Conservation (phyloP, 306 rosid genomes). For the Arachis stenosperma region DNA sequence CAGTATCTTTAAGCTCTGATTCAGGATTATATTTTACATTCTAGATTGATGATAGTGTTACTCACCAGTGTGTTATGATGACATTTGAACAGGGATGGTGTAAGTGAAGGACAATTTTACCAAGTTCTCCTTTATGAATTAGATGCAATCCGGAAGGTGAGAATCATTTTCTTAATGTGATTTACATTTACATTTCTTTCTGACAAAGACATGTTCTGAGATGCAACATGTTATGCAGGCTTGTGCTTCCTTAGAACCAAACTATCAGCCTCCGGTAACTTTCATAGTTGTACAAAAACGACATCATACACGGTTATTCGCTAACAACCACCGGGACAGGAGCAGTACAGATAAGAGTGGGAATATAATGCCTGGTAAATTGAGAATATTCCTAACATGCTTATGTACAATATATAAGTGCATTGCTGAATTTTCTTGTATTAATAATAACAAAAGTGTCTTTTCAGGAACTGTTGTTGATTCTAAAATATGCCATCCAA, state of each 20-base stretch:
- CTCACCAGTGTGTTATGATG: not conserved
- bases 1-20: constrained; percentile 24
- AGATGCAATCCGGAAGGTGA: constrained; percentile 92
- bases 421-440: constrained; percentile 22
- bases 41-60: constrained; percentile 10
- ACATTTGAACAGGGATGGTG: constrained; percentile 80
- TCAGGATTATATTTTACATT: not conserved
- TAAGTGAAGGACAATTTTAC: constrained; percentile 94
- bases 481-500: constrained; percentile 88
- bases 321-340: constrained; percentile 82
- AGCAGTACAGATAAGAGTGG: constrained; percentile 89
- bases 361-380: constrained; percentile 81
- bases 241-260: constrained; percentile 90
- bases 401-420: not conserved
- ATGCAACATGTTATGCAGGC: constrained; percentile 53
- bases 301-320: constrained; percentile 84
- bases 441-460: not conserved
- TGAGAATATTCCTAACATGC: constrained; percentile 24
- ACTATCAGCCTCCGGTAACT: constrained; percentile 95
- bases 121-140: constrained; percentile 88
- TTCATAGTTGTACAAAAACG: constrained; percentile 91
- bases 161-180: constrained; percentile 4
- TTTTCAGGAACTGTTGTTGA: constrained; percentile 86
- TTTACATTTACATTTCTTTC: constrained; percentile 4
- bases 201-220: constrained; percentile 26